Base-by-base conservation (phyloP, 2,329 filamentous ascomycete genomes). In the Zymoseptoria crescenta region DNA sequence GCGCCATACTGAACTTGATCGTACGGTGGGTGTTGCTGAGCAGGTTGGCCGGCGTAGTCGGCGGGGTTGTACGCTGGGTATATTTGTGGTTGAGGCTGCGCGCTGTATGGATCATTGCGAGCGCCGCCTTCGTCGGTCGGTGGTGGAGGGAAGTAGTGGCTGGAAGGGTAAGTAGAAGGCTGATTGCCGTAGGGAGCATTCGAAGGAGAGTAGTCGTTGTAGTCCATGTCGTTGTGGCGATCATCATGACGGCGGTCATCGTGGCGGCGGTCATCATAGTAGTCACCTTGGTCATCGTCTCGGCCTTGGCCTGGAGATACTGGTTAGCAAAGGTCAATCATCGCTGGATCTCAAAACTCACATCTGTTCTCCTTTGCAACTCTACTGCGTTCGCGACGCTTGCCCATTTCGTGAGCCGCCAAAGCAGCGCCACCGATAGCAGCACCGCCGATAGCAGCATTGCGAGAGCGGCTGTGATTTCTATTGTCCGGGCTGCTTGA, bases 371-470 rank as follows among this genome's bases (percentile, higher is more conserved):
- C 54, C 35, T 51, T 50, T 20, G 81, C 80, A 35, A 76, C 76
- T 67, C 80, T 80, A 72, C 81, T 83, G 55, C 80, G 79, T 64
- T 84, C 81, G 60, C 80, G 79, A 56, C 77, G 74, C 73, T 83
- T 81, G 24, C 79, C 76, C 65, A 81, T 78, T 67, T 85, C 81
- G 67, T 83, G 79, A 16, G 82, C 82, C 10, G 67, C 69, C 51
- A 81, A 81, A 62, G 82, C 73, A 24, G 80, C 83, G 55, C 80
- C 81, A 20, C 79, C 81, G 55, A 80, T 81, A 60, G 83, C 83
- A 55, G 82, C 82, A 28, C 82, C 77, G 27, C 81, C 83, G 27
- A 80, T 80, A 20, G 81, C 82, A 27, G 82, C 75, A 59, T 78
- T 76, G 56, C 77, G 74, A 62, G 78, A 79, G 60, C 65, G 62